Evolutionary conservation across 306 rosid genomes (phyloP), one percentile per base, ranked within the genome.

Genomic region (Cicer bijugum): DNA sequence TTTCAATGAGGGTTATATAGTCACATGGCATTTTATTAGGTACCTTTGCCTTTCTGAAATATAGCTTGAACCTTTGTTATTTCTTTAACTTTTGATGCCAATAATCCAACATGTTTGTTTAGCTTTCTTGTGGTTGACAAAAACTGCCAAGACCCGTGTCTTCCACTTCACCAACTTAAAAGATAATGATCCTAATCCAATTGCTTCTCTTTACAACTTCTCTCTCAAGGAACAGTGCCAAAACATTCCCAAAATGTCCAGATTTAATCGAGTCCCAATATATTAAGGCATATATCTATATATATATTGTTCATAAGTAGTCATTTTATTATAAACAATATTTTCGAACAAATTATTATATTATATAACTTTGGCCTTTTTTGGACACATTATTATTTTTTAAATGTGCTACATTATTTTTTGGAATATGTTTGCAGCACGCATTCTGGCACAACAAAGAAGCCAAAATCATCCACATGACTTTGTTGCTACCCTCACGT

Each of bases 41-140:
- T 52, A 74, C 80, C 57, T 58, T 12, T 67, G 23, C 19, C 76
- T 71, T 73, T 74, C 51, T 45, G 39, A 59, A 76, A 69, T 69
- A 0, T 20, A 37, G 44, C 71, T 47, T 23, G 17, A 74, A 35
- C 71, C 63, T 64, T 28, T 75, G 9, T 70, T 19, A 50, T 59
- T 55, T 67, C 66, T 73, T 77, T 66, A 71, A 48, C 79, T 76
- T 80, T 83, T 19, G 55, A 76, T 67, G 70, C 67, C 65, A 76
- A 52, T 72, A 38, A 76, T 77, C 53, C 8, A 42, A 20, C 82
- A 38, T 56, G 50, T 53, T 55, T 80, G 70, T 85, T 73, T 12
- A 42, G 76, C 82, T 80, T 69, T 71, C 79, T 78, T 89, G 28
- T 79, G 68, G 67, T 58, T 83, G 81, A 81, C 84, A 56, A 58